Percentiles rank a stretch among this genome's conserved stretches.
These are phyloP conservation scores for Flaveria trinervia DNA, from an alignment of 129 eudicot species.

Conservation along the genomic window DNA sequence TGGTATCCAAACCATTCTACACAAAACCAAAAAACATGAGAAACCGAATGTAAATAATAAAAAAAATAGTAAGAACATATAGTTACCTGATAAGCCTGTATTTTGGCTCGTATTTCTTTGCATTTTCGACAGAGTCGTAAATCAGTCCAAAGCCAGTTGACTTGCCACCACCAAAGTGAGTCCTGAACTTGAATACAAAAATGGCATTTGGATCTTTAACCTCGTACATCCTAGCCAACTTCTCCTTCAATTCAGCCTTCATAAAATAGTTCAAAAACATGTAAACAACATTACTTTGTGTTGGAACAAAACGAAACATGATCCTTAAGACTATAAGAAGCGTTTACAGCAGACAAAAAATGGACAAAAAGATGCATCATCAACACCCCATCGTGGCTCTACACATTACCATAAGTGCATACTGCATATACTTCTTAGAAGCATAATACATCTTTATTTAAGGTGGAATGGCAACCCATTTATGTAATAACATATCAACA, in stretches of 20 bases:
- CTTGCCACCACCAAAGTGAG: slow-evolving; percentile 87
- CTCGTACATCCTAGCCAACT: slow-evolving; percentile 62
- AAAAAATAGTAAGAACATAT: not conserved
- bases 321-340: not conserved
- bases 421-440: not conserved
- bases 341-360: not conserved
- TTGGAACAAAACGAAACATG: not conserved
- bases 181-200: slow-evolving; percentile 81
- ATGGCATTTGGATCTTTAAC: slow-evolving; percentile 66
- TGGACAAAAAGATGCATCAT: not conserved
- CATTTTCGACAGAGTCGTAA: slow-evolving; percentile 76
- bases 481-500: not conserved
- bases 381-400: no score
- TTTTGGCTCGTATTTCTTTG: slow-evolving; percentile 79
- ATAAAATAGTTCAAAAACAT: not conserved
- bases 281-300: not conserved
- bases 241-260: slow-evolving; percentile 84
- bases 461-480: not conserved
- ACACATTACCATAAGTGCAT: no score
- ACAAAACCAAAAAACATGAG: not conserved
- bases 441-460: not conserved
- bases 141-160: slow-evolving; percentile 87
- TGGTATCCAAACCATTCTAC: slow-evolving; percentile 68
- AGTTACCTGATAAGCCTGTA: slow-evolving; percentile 81
- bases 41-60: not conserved